These are phyloP conservation scores for Solanum dulcamara DNA, from an alignment of 257 asterid genomes.

Conservation along the genomic window DNA sequence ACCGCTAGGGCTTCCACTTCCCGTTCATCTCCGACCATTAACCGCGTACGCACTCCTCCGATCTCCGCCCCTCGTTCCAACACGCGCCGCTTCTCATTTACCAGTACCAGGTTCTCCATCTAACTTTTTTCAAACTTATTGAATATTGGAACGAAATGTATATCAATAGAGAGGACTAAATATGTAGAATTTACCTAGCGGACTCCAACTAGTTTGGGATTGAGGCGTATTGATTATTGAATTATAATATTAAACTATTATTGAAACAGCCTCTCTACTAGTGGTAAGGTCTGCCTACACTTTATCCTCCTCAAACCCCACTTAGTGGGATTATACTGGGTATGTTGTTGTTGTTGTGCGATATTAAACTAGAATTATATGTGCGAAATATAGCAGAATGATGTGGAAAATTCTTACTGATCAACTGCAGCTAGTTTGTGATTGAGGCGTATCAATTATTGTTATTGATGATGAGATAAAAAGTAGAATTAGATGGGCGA, in stretches of 20 bases:
- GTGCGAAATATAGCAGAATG: neutral
- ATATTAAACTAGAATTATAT: neutral
- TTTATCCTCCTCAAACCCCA: no score
- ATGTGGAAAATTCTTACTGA: neutral
- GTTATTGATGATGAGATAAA: neutral
- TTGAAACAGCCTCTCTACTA: no score
- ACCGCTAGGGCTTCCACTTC: conserved; percentile 57
- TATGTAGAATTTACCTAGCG: neutral
- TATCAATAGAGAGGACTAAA: neutral
- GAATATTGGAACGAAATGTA: neutral
- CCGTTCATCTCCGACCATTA: conserved; percentile 56
- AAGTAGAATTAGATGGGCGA: neutral
- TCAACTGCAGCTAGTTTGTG: neutral
- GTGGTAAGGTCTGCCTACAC: no score
- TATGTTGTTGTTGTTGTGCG: neutral
- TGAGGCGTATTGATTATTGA: neutral
- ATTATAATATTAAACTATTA: no score
- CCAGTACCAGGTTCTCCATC: conserved; percentile 57
- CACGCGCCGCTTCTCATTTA: conserved; percentile 59
- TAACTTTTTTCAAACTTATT: neutral
- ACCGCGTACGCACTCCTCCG: conserved; percentile 50
- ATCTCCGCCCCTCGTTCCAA: conserved; percentile 42
- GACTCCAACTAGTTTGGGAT: neutral
- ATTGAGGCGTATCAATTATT: neutral
- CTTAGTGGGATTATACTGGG: no score